Percentiles rank a stretch among this genome's conserved stretches.
Conservation (phyloP, 352 stramenopile genomes). For the Plasmopara viticola region DNA sequence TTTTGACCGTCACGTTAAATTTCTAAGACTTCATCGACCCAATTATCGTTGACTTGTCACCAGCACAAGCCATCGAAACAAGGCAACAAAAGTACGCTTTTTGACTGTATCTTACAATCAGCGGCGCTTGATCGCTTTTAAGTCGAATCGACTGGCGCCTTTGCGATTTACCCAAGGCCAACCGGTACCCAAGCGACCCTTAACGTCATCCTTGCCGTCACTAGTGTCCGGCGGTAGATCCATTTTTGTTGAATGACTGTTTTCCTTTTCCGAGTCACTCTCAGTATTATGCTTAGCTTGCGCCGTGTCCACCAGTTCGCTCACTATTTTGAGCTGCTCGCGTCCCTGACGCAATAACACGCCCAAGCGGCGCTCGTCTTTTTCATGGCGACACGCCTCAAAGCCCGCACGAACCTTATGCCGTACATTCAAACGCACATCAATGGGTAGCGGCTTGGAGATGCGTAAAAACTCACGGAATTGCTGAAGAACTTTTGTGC, state of each 20-base stretch:
- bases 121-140: slow-evolving; percentile 48
- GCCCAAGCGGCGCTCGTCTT: slow-evolving; percentile 45
- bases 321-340: slow-evolving; percentile 64
- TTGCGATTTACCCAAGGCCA: slow-evolving; percentile 64
- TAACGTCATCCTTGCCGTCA: slow-evolving; percentile 45
- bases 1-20: too few relatives aligned
- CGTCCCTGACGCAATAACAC: slow-evolving; percentile 46
- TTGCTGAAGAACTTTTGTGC: slow-evolving; percentile 48
- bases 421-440: slow-evolving; percentile 46
- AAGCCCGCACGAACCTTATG: slow-evolving; percentile 56
- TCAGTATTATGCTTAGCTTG: slow-evolving; percentile 38
- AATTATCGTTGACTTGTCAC: too few relatives aligned
- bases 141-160: slow-evolving; percentile 38
- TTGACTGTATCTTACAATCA: slow-evolving; percentile 7
- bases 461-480: slow-evolving; percentile 62
- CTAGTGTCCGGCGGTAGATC: slow-evolving; percentile 11
- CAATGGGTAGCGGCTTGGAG: slow-evolving; percentile 38
- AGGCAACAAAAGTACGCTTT: not conserved
- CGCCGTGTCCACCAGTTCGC: slow-evolving; percentile 57
- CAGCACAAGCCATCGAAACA: not conserved
- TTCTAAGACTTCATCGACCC: too few relatives aligned
- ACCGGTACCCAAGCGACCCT: slow-evolving; percentile 45
- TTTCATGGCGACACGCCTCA: slow-evolving; percentile 39
- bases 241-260: slow-evolving; percentile 18
- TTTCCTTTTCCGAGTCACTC: slow-evolving; percentile 23